phyloP scores from a whole-genome alignment of 2,329 filamentous ascomycete genomes.

The Calonectria fujianensis region DNA sequence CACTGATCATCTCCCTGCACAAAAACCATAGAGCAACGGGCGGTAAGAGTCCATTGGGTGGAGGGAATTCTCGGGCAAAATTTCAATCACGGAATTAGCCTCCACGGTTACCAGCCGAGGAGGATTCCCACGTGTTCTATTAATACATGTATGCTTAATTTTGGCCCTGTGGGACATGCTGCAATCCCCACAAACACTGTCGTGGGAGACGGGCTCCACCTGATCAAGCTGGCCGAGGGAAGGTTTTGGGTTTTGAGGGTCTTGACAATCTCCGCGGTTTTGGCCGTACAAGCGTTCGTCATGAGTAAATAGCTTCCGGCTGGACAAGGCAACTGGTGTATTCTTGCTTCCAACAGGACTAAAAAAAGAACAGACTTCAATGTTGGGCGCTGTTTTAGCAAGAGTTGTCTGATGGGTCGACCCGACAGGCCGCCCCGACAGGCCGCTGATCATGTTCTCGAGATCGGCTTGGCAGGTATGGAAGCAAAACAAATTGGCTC shows the following conservation, averaged over 20 bases:
- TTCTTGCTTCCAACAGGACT: too few species aligned
- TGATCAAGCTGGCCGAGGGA: background rate
- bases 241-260: background rate
- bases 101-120: background rate
- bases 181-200: background rate
- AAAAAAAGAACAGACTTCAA: too few species aligned
- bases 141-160: conserved; percentile 6
- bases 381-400: too few species aligned
- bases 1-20: background rate
- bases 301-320: background rate
- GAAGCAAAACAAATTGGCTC: too few species aligned
- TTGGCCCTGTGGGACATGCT: background rate
- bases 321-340: background rate
- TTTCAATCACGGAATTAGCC: background rate
- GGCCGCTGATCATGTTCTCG: too few species aligned
- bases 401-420: too few species aligned
- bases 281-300: background rate
- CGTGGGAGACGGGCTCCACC: background rate
- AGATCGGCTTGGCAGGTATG: too few species aligned
- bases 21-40: background rate
- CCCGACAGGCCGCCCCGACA: too few species aligned
- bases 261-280: too few species aligned
- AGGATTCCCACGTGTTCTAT: background rate
- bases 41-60: background rate
- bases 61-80: background rate